Evolutionary conservation across 2,329 filamentous ascomycete genomes (phyloP).

Genomic region (Exophiala xenobiotica): DNA sequence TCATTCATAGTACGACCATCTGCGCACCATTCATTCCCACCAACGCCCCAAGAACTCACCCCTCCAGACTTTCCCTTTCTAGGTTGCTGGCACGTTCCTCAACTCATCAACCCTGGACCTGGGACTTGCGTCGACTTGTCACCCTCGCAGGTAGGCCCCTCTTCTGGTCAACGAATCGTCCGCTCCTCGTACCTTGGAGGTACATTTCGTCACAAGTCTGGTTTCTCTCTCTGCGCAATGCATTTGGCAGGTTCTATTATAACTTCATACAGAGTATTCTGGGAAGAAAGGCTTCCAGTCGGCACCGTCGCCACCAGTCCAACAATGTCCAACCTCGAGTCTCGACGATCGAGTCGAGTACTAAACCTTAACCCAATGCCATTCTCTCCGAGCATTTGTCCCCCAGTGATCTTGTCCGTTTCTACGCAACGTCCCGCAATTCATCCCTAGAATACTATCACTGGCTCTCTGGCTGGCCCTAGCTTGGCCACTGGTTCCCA

Average conservation of each 20-base stretch:
- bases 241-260: too few species aligned
- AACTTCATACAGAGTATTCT: too few species aligned
- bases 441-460: neutral
- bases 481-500: conserved; percentile 11
- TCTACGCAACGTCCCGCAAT: conserved; percentile 8
- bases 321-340: neutral
- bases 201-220: too few species aligned
- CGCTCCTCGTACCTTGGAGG: too few species aligned
- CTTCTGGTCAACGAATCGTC: too few species aligned
- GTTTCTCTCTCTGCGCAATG: neutral
- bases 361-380: neutral
- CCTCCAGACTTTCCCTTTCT: neutral
- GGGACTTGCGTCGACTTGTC: neutral
- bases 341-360: conserved; percentile 1
- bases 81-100: conserved; percentile 1
- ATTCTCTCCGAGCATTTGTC: neutral
- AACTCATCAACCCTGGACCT: neutral
- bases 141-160: neutral
- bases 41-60: neutral
- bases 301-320: neutral
- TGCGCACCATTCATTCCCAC: neutral
- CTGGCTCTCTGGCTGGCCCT: conserved; percentile 6
- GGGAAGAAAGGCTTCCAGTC: neutral
- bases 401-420: neutral
- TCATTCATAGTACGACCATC: neutral